phyloP scores from a whole-genome alignment of 202 grass and related monocot genomes.

The Schoenoplectus triqueter region DNA sequence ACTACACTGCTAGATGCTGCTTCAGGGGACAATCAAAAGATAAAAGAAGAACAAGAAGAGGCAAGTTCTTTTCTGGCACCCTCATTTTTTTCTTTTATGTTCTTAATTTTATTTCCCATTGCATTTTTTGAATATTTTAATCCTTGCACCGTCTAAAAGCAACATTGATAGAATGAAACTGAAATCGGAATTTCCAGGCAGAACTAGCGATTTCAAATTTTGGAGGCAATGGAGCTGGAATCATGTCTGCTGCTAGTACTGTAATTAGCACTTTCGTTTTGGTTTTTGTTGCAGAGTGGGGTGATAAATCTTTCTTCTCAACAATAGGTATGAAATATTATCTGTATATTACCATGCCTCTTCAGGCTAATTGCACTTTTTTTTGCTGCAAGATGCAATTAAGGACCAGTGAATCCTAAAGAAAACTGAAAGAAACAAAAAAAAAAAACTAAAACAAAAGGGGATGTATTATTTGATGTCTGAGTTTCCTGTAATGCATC shows the following conservation, averaged over 20 bases:
- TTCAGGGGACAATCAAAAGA: conserved; percentile 81
- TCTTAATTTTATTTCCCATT: conserved; percentile 12
- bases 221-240: conserved; percentile 88
- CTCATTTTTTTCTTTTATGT: neutral
- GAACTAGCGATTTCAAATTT: conserved; percentile 96
- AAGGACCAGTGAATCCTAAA: neutral
- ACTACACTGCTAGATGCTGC: conserved; percentile 92
- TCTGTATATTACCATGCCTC: no score
- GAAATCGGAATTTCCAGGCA: conserved; percentile 61
- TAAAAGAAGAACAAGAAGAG: conserved; percentile 94
- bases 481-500: neutral
- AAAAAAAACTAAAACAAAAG: neutral
- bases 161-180: conserved; percentile 37
- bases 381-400: neutral
- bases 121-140: neutral
- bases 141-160: conserved; percentile 15
- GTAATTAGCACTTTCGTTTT: conserved; percentile 89
- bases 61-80: conserved; percentile 39
- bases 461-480: neutral
- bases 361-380: neutral
- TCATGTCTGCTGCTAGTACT: conserved; percentile 78
- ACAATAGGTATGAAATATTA: conserved; percentile 63
- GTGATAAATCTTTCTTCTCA: conserved; percentile 99
- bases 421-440: neutral
- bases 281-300: conserved; percentile 99